A percentile compares a stretch with the other conserved stretches of the same genome.
These are phyloP conservation scores for Heracleum sosnowskyi DNA, from an alignment of 129 eudicot genomes.

Conservation along the genomic window DNA sequence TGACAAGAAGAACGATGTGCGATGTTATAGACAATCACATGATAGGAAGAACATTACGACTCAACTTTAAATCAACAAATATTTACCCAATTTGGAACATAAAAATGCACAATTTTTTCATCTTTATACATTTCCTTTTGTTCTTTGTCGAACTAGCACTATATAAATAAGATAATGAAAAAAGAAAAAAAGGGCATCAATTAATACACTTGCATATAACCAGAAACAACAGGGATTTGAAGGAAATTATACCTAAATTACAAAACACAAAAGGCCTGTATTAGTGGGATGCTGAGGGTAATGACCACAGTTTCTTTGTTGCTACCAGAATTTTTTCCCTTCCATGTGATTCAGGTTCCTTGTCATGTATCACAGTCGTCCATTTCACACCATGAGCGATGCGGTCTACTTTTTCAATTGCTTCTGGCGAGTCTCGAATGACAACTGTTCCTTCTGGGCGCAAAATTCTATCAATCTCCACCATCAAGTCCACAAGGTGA, in stretches of 20 bases:
- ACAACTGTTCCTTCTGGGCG: constrained; percentile 83
- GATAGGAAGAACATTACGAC: background rate
- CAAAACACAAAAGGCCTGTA: constrained; percentile 13
- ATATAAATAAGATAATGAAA: constrained; percentile 12
- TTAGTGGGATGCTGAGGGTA: constrained; percentile 42
- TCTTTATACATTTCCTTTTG: constrained; percentile 21
- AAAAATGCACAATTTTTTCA: constrained; percentile 15
- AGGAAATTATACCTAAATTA: constrained; percentile 26
- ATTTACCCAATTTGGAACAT: background rate
- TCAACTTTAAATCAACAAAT: background rate
- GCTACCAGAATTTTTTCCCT: constrained; percentile 71
- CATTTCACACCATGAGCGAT: constrained; percentile 61
- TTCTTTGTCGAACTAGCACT: constrained; percentile 20
- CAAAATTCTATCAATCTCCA: constrained; percentile 76
- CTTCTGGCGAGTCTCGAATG: constrained; percentile 78
- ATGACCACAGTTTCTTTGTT: constrained; percentile 55
- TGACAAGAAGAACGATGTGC: background rate
- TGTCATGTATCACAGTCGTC: constrained; percentile 52
- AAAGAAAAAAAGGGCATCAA: constrained; percentile 16
- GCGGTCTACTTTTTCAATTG: constrained; percentile 51
- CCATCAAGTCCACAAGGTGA: constrained; percentile 78
- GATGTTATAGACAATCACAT: background rate
- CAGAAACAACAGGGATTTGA: constrained; percentile 10
- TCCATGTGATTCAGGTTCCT: constrained; percentile 70
- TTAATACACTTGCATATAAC: constrained; percentile 25